These are phyloP conservation scores for Rosellinia necatrix DNA, from an alignment of 2,329 filamentous ascomycete species.

Conservation along the genomic window DNA sequence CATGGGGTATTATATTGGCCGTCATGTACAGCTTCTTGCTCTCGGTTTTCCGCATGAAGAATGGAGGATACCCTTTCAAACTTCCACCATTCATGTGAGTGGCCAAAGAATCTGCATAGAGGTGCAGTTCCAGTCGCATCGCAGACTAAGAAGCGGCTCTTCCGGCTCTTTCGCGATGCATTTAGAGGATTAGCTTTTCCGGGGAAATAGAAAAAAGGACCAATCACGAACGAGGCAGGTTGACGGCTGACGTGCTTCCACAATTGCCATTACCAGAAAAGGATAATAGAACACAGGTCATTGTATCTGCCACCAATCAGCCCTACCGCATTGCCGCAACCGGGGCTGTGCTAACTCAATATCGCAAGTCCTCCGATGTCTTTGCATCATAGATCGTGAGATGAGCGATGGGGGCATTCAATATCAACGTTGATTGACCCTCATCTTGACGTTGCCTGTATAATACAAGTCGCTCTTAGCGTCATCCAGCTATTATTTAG, in stretches of 20 bases:
- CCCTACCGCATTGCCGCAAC: not conserved
- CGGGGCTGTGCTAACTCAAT: not conserved
- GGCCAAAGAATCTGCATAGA: not conserved
- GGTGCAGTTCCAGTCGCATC: not conserved
- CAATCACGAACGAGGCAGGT: slow-evolving; percentile 4
- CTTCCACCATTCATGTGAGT: slow-evolving; percentile 81
- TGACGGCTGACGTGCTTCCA: not conserved
- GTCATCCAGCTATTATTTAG: not conserved
- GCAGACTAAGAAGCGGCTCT: not conserved
- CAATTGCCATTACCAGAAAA: not conserved
- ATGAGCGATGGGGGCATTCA: not conserved
- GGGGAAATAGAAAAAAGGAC: slow-evolving; percentile 15
- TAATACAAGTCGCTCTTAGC: not conserved
- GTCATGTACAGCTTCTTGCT: slow-evolving; percentile 91
- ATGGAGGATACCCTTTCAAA: slow-evolving; percentile 90
- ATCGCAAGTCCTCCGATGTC: not conserved
- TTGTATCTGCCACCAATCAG: not conserved
- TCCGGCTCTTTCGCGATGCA: slow-evolving; percentile 17
- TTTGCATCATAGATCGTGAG: not conserved
- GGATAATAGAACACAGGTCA: slow-evolving; percentile 5
- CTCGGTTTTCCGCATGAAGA: slow-evolving; percentile 93
- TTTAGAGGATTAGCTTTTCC: slow-evolving; percentile 5
- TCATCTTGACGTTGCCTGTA: slow-evolving; percentile 3
- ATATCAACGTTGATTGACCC: no score
- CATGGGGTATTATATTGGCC: slow-evolving; percentile 78